Evolutionary conservation across 129 eudicot species (phyloP).

Genomic region (Gnaphalium uliginosum): DNA sequence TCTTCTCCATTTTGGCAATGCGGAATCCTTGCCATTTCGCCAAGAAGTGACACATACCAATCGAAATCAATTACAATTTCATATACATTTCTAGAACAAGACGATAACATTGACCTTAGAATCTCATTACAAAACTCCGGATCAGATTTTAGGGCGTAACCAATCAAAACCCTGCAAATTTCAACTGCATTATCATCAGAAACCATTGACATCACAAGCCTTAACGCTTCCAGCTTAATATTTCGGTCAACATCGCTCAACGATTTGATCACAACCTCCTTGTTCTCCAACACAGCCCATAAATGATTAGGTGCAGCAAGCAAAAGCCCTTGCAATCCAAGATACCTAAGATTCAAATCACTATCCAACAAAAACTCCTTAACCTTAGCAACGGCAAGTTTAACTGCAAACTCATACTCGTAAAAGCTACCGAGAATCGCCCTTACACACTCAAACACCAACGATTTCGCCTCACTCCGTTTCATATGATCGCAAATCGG

Average conservation of each 20-base stretch:
- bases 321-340: conserved; percentile 82
- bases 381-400: conserved; percentile 68
- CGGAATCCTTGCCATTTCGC: conserved; percentile 82
- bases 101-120: conserved; percentile 54
- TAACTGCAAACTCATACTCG: conserved; percentile 74
- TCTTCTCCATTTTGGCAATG: conserved; percentile 86
- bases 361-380: conserved; percentile 74
- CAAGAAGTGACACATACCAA: conserved; percentile 91
- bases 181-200: conserved; percentile 81
- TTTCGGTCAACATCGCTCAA: conserved; percentile 81
- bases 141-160: conserved; percentile 81
- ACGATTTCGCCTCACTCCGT: conserved; percentile 72
- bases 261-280: conserved; percentile 76
- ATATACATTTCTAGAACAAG: conserved; percentile 69
- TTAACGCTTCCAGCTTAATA: conserved; percentile 72
- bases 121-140: conserved; percentile 91
- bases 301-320: conserved; percentile 52
- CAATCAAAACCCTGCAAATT: conserved; percentile 75
- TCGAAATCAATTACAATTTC: conserved; percentile 84
- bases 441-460: conserved; percentile 90
- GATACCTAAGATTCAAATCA: conserved; percentile 84
- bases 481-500: conserved; percentile 82
- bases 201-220: conserved; percentile 85
- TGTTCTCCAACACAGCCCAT: conserved; percentile 85
- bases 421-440: conserved; percentile 66